Evolutionary conservation across 2,329 filamentous ascomycete genomes (phyloP).

Genomic region (Verticillium klebahnii): DNA sequence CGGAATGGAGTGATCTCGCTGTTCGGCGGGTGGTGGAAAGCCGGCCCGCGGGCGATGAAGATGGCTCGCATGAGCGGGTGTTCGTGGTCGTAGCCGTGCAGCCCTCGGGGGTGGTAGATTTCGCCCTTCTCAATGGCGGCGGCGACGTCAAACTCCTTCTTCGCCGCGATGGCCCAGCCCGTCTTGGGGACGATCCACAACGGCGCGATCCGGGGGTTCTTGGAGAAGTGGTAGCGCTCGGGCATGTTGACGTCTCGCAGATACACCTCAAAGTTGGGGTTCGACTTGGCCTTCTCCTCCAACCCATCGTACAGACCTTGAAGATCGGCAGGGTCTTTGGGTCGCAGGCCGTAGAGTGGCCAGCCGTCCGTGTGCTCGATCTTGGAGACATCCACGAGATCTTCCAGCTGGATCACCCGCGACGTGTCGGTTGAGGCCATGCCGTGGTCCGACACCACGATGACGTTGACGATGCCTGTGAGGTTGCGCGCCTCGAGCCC

Average conservation of each 20-base stretch:
- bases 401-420: slow-evolving; percentile 83
- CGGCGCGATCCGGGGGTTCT: slow-evolving; percentile 86
- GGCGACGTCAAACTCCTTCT: slow-evolving; percentile 70
- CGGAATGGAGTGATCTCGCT: slow-evolving; percentile 77
- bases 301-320: slow-evolving; percentile 61
- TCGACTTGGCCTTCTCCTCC: slow-evolving; percentile 49
- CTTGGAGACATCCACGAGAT: slow-evolving; percentile 71
- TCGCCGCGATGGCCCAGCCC: slow-evolving; percentile 86
- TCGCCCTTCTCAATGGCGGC: slow-evolving; percentile 59
- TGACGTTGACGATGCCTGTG: slow-evolving; percentile 84
- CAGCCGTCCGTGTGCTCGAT: slow-evolving; percentile 88
- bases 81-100: slow-evolving; percentile 94
- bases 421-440: slow-evolving; percentile 89
- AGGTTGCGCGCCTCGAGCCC: slow-evolving; percentile 80
- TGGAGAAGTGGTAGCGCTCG: slow-evolving; percentile 82
- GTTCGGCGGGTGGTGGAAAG: slow-evolving; percentile 81
- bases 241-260: slow-evolving; percentile 87
- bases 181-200: slow-evolving; percentile 91
- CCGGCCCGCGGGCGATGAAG: slow-evolving; percentile 86
- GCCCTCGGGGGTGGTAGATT: slow-evolving; percentile 73
- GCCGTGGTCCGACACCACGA: slow-evolving; percentile 96
- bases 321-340: slow-evolving; percentile 65
- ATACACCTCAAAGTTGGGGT: slow-evolving; percentile 79
- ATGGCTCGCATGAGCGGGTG: slow-evolving; percentile 95
- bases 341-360: slow-evolving; percentile 86